phyloP scores from a whole-genome alignment of 2,329 filamentous ascomycete genomes.

The Fusarium pseudograminearum region DNA sequence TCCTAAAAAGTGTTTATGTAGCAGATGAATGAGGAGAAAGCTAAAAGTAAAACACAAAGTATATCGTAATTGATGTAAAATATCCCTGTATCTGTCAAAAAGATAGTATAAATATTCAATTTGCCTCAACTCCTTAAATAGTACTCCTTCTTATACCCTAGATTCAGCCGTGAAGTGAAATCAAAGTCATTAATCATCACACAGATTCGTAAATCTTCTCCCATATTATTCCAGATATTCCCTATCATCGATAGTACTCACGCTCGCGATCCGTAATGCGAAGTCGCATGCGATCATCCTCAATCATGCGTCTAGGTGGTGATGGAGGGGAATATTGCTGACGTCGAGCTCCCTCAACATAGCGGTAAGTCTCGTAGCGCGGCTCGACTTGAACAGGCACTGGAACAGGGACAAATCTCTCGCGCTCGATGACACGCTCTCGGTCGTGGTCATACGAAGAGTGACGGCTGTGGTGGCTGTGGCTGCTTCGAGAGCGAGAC shows the following conservation, averaged over 20 bases:
- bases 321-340: conserved; percentile 48
- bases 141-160: conserved; percentile 12
- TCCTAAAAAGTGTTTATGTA: neutral
- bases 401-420: conserved; percentile 60
- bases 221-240: neutral
- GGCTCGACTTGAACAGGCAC: conserved; percentile 56
- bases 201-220: conserved; percentile 28
- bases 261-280: conserved; percentile 52
- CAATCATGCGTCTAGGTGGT: conserved; percentile 51
- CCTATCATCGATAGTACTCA: conserved; percentile 48
- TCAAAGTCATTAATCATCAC: conserved; percentile 41
- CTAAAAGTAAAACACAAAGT: no score
- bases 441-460: conserved; percentile 51
- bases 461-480: conserved; percentile 48
- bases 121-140: conserved; percentile 32
- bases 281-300: conserved; percentile 48
- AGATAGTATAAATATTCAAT: conserved; percentile 11
- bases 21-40: neutral
- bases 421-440: conserved; percentile 66
- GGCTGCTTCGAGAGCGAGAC: conserved; percentile 50
- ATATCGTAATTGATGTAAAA: neutral
- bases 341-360: conserved; percentile 63
- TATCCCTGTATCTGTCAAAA: neutral
- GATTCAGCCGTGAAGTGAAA: conserved; percentile 6
- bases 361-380: conserved; percentile 63